phyloP scores from a whole-genome alignment of 2,329 filamentous ascomycete genomes.

The Fusarium duplospermum region DNA sequence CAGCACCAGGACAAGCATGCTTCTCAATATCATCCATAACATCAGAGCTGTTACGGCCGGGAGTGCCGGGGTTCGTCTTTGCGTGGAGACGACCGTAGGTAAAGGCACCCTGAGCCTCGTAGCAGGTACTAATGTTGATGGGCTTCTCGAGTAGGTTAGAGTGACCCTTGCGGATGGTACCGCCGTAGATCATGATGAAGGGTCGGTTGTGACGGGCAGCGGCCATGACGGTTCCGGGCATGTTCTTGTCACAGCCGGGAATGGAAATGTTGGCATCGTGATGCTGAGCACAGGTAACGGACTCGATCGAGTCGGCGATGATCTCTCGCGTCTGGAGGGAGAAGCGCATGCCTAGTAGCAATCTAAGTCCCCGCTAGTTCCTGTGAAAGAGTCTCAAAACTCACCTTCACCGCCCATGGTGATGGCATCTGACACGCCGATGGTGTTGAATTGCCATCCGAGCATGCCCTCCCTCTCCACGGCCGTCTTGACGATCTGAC shows the following conservation, averaged over 20 bases:
- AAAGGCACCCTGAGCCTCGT: slow-evolving; percentile 87
- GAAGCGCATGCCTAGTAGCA: slow-evolving; percentile 82
- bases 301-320: slow-evolving; percentile 95
- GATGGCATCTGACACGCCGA: slow-evolving; percentile 90
- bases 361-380: neutral
- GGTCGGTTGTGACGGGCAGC: slow-evolving; percentile 92
- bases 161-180: slow-evolving; percentile 89
- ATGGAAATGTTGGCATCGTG: slow-evolving; percentile 95
- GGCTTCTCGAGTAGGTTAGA: slow-evolving; percentile 78
- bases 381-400: slow-evolving; percentile 20
- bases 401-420: slow-evolving; percentile 93
- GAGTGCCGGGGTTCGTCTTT: slow-evolving; percentile 69
- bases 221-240: slow-evolving; percentile 93
- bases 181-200: slow-evolving; percentile 95
- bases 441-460: slow-evolving; percentile 93
- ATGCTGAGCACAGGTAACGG: slow-evolving; percentile 89
- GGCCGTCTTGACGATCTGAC: slow-evolving; percentile 85
- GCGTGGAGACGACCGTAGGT: slow-evolving; percentile 82
- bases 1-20: slow-evolving; percentile 73
- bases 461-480: slow-evolving; percentile 88
- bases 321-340: slow-evolving; percentile 91
- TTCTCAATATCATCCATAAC: slow-evolving; percentile 86
- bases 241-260: slow-evolving; percentile 97
- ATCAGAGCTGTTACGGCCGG: slow-evolving; percentile 76
- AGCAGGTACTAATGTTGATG: slow-evolving; percentile 90